A percentile compares a stretch with the other conserved stretches of the same genome.
Evolutionary conservation across 768 basidiomycete species (phyloP).

Genomic region (Russula foetens): DNA sequence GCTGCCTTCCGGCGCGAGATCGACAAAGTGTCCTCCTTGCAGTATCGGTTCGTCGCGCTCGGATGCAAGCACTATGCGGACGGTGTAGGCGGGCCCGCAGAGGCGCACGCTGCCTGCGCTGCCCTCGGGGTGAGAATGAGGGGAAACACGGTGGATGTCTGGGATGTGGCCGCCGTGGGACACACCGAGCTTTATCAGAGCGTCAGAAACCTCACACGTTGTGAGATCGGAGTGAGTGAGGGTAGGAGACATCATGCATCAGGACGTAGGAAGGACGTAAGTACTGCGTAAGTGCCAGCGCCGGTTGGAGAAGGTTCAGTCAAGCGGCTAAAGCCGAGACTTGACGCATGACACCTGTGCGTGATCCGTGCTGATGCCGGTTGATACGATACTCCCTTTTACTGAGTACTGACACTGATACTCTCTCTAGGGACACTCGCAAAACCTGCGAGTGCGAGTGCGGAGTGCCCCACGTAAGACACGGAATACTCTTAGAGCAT

Average conservation of each 20-base stretch:
- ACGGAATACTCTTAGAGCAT: too few species aligned
- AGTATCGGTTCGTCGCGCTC: conserved; percentile 57
- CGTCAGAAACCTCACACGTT: conserved; percentile 83
- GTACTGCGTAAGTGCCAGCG: too few species aligned
- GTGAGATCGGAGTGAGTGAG: conserved; percentile 37
- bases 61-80: conserved; percentile 62
- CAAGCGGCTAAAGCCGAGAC: too few species aligned
- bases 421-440: too few species aligned
- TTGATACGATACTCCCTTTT: too few species aligned
- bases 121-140: conserved; percentile 30
- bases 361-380: too few species aligned
- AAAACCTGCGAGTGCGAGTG: too few species aligned
- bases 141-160: conserved; percentile 56
- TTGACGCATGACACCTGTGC: too few species aligned
- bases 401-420: too few species aligned
- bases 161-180: conserved; percentile 74
- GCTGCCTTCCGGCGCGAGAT: conserved; percentile 55
- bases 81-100: conserved; percentile 82
- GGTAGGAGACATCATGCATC: conserved; percentile 10
- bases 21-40: conserved; percentile 67
- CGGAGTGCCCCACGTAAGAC: too few species aligned
- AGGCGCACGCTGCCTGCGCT: conserved; percentile 29
- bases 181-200: conserved; percentile 70
- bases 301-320: too few species aligned
- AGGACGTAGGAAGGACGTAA: too few species aligned